These are phyloP conservation scores for Aspergillus quadrilineatus DNA, from an alignment of 2,329 filamentous ascomycete species.

Conservation along the genomic window DNA sequence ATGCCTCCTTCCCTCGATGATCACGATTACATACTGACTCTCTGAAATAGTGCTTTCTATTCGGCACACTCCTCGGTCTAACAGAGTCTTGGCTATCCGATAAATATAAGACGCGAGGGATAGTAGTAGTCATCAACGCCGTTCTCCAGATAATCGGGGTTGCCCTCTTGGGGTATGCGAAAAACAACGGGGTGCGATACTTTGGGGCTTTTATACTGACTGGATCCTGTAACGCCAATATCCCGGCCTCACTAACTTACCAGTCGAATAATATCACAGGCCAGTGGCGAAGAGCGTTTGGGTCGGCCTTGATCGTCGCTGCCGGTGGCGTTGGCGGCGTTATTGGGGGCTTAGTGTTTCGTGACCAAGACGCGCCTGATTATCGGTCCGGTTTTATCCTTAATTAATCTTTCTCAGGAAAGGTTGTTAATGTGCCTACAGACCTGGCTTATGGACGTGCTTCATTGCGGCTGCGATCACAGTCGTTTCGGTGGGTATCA, in stretches of 20 bases:
- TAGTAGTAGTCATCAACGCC: slow-evolving; percentile 7
- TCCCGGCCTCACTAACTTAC: slow-evolving; percentile 10
- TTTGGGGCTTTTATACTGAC: slow-evolving; percentile 7
- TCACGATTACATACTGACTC: not conserved
- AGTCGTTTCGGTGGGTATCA: slow-evolving; percentile 9
- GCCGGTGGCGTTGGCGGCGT: slow-evolving; percentile 17
- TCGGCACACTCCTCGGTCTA: slow-evolving; percentile 5
- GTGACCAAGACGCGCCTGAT: slow-evolving; percentile 13
- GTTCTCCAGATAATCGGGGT: slow-evolving; percentile 7
- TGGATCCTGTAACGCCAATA: slow-evolving; percentile 2
- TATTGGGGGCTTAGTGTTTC: slow-evolving; percentile 14
- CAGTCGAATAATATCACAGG: slow-evolving; percentile 22
- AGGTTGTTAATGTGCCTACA: not conserved
- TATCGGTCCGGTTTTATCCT: slow-evolving; percentile 9
- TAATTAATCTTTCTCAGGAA: not conserved
- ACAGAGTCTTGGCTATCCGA: slow-evolving; percentile 7
- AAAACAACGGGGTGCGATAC: slow-evolving; percentile 4
- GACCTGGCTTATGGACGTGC: slow-evolving; percentile 12
- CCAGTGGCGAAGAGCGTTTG: slow-evolving; percentile 22
- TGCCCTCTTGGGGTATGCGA: slow-evolving; percentile 5
- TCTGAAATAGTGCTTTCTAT: slow-evolving; percentile 8
- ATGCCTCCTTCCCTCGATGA: not conserved
- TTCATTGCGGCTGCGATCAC: slow-evolving; percentile 11
- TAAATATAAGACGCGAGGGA: slow-evolving; percentile 10
- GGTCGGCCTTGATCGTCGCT: slow-evolving; percentile 15